A percentile compares a stretch with the other conserved stretches of the same genome.
Conservation (phyloP, 768 basidiomycete genomes). For the Multifurca ochricompacta region DNA sequence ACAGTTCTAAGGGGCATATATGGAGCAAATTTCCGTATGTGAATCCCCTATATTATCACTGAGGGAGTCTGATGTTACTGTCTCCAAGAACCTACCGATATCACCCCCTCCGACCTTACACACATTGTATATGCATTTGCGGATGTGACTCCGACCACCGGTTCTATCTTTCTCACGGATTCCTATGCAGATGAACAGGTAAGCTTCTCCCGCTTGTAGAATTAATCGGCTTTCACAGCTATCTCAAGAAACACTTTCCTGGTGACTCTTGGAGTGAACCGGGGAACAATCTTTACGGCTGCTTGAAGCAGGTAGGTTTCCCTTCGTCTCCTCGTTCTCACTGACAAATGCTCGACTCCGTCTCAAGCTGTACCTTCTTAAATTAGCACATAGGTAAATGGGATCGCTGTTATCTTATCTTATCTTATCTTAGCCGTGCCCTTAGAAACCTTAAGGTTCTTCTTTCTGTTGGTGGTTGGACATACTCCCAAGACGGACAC, state of each 20-base stretch:
- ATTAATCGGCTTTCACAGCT: constrained; percentile 16
- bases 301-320: constrained; percentile 59
- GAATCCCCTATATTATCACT: background rate
- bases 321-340: background rate
- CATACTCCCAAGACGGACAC: constrained; percentile 62
- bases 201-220: constrained; percentile 1
- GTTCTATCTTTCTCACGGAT: constrained; percentile 61
- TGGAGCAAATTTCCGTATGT: constrained; percentile 53
- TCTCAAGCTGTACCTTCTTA: constrained; percentile 42
- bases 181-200: constrained; percentile 67
- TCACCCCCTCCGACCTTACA: constrained; percentile 51
- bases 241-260: constrained; percentile 55
- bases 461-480: constrained; percentile 55
- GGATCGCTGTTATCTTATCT: background rate
- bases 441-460: constrained; percentile 42
- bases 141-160: constrained; percentile 54
- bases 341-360: too few relatives aligned
- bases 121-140: constrained; percentile 80
- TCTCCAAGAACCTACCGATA: constrained; percentile 54
- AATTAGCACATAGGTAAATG: constrained; percentile 43
- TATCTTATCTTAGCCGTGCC: background rate
- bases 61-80: background rate
- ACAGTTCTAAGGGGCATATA: constrained; percentile 44
- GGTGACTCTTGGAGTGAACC: constrained; percentile 66
- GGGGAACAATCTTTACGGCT: constrained; percentile 76